These are phyloP conservation scores for Candida oleophila DNA, from an alignment of 805 yeast genomes.

Conservation along the genomic window DNA sequence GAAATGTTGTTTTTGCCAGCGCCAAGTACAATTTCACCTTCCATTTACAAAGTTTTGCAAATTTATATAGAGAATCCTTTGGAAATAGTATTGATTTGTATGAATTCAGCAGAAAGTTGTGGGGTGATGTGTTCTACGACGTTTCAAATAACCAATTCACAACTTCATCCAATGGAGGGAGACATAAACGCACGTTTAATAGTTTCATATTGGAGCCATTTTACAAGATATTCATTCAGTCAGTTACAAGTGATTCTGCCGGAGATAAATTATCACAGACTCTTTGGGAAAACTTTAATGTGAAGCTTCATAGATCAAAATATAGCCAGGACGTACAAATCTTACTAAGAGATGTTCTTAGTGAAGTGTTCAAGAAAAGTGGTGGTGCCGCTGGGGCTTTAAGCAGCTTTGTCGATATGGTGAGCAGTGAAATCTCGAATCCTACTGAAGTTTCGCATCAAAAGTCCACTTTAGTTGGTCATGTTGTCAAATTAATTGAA, in stretches of 20 bases:
- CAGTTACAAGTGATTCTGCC: conserved; percentile 52
- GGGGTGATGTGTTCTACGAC: conserved; percentile 74
- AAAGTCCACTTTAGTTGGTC: conserved; percentile 15
- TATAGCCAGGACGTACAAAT: conserved; percentile 57
- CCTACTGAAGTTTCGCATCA: background rate
- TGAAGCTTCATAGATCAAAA: conserved; percentile 38
- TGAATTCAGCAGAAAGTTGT: conserved; percentile 54
- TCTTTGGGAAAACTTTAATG: conserved; percentile 49
- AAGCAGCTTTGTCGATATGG: conserved; percentile 17
- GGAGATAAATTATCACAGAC: conserved; percentile 35
- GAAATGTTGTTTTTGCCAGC: conserved; percentile 77
- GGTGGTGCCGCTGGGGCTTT: conserved; percentile 26
- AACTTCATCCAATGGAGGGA: conserved; percentile 21
- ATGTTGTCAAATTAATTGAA: conserved; percentile 53
- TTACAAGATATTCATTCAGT: conserved; percentile 67
- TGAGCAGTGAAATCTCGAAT: conserved; percentile 25
- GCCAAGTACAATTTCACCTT: conserved; percentile 62
- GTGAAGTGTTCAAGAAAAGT: conserved; percentile 49
- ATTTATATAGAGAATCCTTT: conserved; percentile 34
- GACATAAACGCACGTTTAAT: conserved; percentile 48
- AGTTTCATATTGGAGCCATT: conserved; percentile 73
- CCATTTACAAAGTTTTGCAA: conserved; percentile 63
- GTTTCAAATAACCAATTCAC: conserved; percentile 44
- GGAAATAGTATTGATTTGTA: conserved; percentile 18
- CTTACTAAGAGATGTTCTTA: conserved; percentile 54